These are phyloP conservation scores for Kazachstania sp. DNA, from an alignment of 1,139 yeast species.

Conservation along the genomic window DNA sequence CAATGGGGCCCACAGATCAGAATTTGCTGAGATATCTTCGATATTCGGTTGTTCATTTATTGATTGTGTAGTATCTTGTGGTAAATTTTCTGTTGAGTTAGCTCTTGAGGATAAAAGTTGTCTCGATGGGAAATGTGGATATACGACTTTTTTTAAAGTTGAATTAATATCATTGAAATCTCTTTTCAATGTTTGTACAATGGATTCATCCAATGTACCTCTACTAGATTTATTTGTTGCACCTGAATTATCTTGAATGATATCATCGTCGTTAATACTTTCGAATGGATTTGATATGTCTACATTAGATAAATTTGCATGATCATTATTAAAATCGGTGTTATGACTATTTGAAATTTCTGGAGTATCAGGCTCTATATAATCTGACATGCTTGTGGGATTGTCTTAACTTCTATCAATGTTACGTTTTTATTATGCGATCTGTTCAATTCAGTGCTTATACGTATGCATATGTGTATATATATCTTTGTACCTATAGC, in stretches of 20 bases:
- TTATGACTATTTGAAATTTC: not conserved
- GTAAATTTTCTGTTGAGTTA: not conserved
- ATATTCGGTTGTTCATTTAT: not conserved
- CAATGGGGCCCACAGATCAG: slow-evolving; percentile 31
- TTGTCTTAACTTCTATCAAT: too few species aligned
- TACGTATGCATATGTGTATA: too few species aligned
- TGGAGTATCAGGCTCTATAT: slow-evolving; percentile 17
- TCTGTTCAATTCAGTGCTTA: too few species aligned
- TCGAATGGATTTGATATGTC: slow-evolving; percentile 2
- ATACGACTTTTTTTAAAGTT: slow-evolving; percentile 28
- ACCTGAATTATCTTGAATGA: not conserved
- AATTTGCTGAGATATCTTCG: slow-evolving; percentile 13
- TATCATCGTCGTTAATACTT: not conserved
- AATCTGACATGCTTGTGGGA: slow-evolving; percentile 18
- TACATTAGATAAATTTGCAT: not conserved
- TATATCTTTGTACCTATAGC: too few species aligned
- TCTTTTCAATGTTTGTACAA: slow-evolving; percentile 24
- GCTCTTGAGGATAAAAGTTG: slow-evolving; percentile 2
- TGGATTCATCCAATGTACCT: slow-evolving; percentile 30
- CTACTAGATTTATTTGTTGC: slow-evolving; percentile 7
- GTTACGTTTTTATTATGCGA: too few species aligned
- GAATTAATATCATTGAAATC: slow-evolving; percentile 28
- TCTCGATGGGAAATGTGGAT: slow-evolving; percentile 26
- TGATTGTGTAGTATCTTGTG: not conserved
- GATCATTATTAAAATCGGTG: not conserved